These are phyloP conservation scores for Pythium phragmitis DNA, from an alignment of 352 stramenopile species.

Conservation along the genomic window DNA sequence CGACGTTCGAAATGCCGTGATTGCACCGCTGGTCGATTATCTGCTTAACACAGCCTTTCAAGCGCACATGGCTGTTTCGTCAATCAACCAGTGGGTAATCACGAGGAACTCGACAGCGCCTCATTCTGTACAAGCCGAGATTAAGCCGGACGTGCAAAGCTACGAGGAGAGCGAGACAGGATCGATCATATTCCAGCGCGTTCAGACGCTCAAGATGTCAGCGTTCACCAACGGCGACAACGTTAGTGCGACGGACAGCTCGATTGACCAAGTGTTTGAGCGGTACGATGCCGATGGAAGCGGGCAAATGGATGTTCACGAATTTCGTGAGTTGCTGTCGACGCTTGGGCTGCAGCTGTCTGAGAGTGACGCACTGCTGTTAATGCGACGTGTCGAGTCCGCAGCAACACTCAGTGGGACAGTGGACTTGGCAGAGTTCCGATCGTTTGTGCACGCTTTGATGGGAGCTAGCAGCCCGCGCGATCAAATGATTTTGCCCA, in stretches of 20 bases:
- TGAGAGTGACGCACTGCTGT: conserved; percentile 33
- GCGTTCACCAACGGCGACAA: conserved; percentile 21
- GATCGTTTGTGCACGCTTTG: conserved; percentile 26
- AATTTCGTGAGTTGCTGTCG: conserved; percentile 47
- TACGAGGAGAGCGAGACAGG: conserved; percentile 17
- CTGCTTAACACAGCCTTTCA: conserved; percentile 44
- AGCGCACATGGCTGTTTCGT: conserved; percentile 35
- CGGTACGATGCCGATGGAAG: conserved; percentile 53
- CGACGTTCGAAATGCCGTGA: conserved; percentile 34
- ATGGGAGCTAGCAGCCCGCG: neutral
- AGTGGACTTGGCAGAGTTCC: conserved; percentile 32
- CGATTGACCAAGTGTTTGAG: conserved; percentile 48
- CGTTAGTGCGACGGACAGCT: conserved; percentile 15
- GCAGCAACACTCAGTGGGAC: conserved; percentile 16
- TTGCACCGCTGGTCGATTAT: conserved; percentile 38
- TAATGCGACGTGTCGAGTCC: conserved; percentile 51
- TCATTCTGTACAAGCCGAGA: conserved; percentile 11
- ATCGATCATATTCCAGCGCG: conserved; percentile 46
- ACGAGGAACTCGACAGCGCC: conserved; percentile 34
- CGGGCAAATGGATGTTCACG: conserved; percentile 51
- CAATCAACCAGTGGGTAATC: conserved; percentile 34
- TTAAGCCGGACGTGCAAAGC: conserved; percentile 8
- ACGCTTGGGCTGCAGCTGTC: conserved; percentile 47
- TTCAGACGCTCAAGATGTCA: conserved; percentile 36
- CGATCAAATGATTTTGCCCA: neutral